Base-by-base conservation (phyloP, 352 stramenopile species). In the Globisporangium uncinulatum region DNA sequence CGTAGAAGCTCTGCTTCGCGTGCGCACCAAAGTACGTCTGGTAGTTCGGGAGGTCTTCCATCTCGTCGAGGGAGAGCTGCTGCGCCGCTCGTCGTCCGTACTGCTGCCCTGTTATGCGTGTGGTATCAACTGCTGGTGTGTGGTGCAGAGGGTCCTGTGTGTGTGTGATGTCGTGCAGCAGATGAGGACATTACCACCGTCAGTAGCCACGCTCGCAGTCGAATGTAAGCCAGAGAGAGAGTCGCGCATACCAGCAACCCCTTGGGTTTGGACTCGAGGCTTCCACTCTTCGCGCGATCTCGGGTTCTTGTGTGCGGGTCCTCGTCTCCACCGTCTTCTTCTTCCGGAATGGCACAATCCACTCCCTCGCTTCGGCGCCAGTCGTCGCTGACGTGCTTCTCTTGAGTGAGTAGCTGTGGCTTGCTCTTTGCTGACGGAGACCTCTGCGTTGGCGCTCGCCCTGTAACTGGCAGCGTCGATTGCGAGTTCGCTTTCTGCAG, bases 11-110 rank as follows among this genome's bases (percentile, higher is more conserved):
- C 9, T 67, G 51, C 45, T 79, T 83, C 17, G 83, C 79, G 1
- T 52, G 62, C 0, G 70, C 70, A 21, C 83, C 83, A 51, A 92
- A 89, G 65, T 92, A 92, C 19, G 62, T 59, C 20, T 80, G 70
- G 19, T 65, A 78, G 52, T 74, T 71, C 43, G 57, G 49, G n/a
- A 81, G 54, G 32, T 78, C 68, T 14, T 71, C 47, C 29, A 66
- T 65, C 44, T 82, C 69, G 20, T 81, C 76, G 39, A 70, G 44
- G 0, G 74, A 79, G 29, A 70, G 20, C 44, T 69, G 66, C 9
- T 70, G 58, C 11, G 69, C 54, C 5, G 69, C 54, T 31, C 67
- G 67, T 56, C 56, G 67, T 43, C 58, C 46, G 29, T 54, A 49
- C 24, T 51, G 51, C 11, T 37, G 8, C n/a, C 43, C 29, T 15